Evolutionary conservation across 2,329 filamentous ascomycete species (phyloP), one percentile per base, ranked within the genome.

Genomic region (Talaromyces funiculosus): DNA sequence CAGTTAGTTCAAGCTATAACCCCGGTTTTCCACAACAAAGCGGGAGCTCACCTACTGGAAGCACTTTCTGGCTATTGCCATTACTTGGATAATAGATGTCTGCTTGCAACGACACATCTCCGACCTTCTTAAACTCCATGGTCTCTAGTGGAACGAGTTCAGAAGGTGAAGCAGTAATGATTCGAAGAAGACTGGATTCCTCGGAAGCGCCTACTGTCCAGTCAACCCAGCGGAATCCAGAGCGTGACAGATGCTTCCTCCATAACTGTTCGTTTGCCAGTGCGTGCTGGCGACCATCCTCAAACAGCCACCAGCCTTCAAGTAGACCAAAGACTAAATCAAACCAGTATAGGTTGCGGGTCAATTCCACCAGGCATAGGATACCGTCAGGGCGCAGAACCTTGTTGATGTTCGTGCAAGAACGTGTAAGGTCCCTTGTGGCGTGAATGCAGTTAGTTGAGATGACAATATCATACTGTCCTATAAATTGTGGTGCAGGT

Each of bases 301-400:
- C 66, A 45, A 73, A 74, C 0, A 72, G 62, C 75, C 75, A 77
- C 75, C 75, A 77, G 1, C 74, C 75, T 37, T 75, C 73, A 1
- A 77, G 62, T 2, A 75, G 59, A 3, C 75, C 75, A 57, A 74
- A 72, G 10, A 75, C 66, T 9, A 76, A 29, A 61, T 77, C 73
- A 16, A 67, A 61, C 68, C 69, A 73, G 60, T 60, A 65, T 14
- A 73, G 49, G n/a, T 64, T 64, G 9, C 61, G 38, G 0, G 72
- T 76, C 18, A 74, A 33, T 53, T 75, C 74, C 1, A 72, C 12
- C 0, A 76, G 14, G 3, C 5, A 14, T 16, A 60, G 7, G 18
- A 56, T n/a, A 4, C 51, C 51, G 18, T 49, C 42, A 4, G 33
- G 33, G 5, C 33, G 33, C 14, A 37, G 33, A 37, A 37, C 12